phyloP scores from a whole-genome alignment of 2,329 filamentous ascomycete genomes.

The Fusarium sp. region DNA sequence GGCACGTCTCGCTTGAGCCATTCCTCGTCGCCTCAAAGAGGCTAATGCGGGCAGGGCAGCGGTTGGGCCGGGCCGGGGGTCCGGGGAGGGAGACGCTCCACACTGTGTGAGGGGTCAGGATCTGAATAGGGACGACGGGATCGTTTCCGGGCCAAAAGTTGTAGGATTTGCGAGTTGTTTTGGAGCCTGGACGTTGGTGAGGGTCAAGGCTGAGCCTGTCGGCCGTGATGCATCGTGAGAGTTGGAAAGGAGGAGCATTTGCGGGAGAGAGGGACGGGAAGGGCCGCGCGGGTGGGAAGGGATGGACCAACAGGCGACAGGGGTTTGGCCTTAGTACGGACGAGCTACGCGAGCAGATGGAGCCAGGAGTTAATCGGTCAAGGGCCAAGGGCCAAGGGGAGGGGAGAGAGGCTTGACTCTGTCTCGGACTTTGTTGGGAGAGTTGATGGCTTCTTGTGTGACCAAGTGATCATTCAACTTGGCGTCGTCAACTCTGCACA shows the following conservation, averaged over 20 bases:
- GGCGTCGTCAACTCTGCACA: background rate
- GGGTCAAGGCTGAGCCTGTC: background rate
- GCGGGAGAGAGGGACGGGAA: conserved; percentile 34
- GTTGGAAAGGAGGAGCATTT: conserved; percentile 7
- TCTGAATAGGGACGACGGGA: background rate
- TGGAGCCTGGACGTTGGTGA: background rate
- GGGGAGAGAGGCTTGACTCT: background rate
- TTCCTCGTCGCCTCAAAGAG: conserved; percentile 34
- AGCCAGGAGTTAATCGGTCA: background rate
- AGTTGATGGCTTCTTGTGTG: background rate
- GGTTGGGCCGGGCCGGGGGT: conserved; percentile 31
- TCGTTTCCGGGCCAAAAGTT: background rate
- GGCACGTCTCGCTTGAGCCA: conserved; percentile 35
- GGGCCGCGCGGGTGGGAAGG: conserved; percentile 35
- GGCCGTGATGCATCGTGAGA: conserved; percentile 14
- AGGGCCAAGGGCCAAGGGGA: background rate
- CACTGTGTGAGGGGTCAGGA: conserved; percentile 25
- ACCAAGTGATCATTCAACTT: background rate
- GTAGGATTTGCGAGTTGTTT: background rate
- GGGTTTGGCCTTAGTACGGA: conserved; percentile 16
- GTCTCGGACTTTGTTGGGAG: background rate
- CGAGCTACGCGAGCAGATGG: background rate
- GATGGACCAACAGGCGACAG: conserved; percentile 32
- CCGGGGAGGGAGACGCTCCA: conserved; percentile 28
- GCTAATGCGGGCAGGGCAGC: conserved; percentile 33